These are phyloP conservation scores for Coffea humblotiana DNA, from an alignment of 305 asterid species.

Conservation along the genomic window DNA sequence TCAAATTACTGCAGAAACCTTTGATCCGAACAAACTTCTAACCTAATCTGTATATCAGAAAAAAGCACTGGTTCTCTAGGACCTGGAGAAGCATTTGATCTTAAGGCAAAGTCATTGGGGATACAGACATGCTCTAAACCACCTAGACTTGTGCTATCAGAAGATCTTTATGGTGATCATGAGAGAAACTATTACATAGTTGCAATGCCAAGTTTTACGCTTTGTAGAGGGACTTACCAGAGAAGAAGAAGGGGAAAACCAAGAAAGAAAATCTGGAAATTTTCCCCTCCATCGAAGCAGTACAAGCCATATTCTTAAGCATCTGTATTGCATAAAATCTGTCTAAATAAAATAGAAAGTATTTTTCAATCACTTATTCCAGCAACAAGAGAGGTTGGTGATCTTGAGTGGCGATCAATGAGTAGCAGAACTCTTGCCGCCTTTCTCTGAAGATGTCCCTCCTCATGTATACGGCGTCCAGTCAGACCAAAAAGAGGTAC, in stretches of 20 bases:
- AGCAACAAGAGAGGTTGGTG: constrained; percentile 44
- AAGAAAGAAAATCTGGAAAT: not conserved
- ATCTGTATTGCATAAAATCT: not conserved
- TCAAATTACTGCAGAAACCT: too few relatives aligned
- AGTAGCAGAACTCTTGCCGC: constrained; percentile 55
- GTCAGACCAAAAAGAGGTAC: constrained; percentile 46
- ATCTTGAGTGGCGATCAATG: constrained; percentile 52
- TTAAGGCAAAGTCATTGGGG: too few relatives aligned
- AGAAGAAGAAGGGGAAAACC: not conserved
- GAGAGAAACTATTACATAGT: too few relatives aligned
- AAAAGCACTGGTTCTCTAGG: too few relatives aligned
- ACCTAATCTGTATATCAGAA: too few relatives aligned
- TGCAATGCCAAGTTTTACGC: not conserved
- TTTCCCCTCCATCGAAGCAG: not conserved
- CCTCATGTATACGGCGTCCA: constrained; percentile 45
- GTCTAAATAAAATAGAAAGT: not conserved
- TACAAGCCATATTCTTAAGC: not conserved
- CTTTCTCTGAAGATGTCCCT: constrained; percentile 62
- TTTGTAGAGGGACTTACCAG: not conserved
- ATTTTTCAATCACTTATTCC: constrained; percentile 29
- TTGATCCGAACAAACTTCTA: too few relatives aligned
- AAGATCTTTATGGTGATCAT: too few relatives aligned
- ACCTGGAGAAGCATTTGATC: too few relatives aligned
- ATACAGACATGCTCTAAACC: too few relatives aligned
- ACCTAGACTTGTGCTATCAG: too few relatives aligned